Evolutionary conservation across 306 rosid genomes (phyloP), one percentile per base, ranked within the genome.

Genomic region (Fagus crenata): DNA sequence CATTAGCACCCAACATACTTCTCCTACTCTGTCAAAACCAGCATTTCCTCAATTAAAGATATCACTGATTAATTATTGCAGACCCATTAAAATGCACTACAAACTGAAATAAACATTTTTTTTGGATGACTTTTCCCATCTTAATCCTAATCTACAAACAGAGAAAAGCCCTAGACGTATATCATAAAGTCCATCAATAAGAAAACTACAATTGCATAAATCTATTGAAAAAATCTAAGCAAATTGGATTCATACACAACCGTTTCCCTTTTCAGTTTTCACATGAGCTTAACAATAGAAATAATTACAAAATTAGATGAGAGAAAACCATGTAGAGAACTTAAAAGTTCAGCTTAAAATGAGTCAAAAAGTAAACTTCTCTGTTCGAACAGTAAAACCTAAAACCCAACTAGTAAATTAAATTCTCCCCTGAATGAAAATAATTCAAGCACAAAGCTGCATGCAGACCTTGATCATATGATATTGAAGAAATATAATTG

Each of bases 381-480:
- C 51, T 51, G 65, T 77, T 77, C 78, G 69, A 69, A 83, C 40
- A 75, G 73, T 39, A 75, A 33, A 70, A 80, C 71, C 71, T 13
- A 81, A 70, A 58, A 72, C 76, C 77, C 74, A 53, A 60, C 41
- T 28, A 74, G 51, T 73, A 77, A 33, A 58, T 71, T 12, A 36
- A 70, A 35, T 40, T 0, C 31, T 49, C 73, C 74, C 73, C 60
- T 54, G 31, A 73, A 53, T 43, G 68, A 46, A 75, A 18, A 31
- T 54, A 70, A 22, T 71, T 56, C 74, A 51, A 77, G 54, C 17
- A 60, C 58, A 75, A 2, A 80, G 18, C 70, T 68, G 81, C 88
- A 85, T 83, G 90, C 84, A 86, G 53, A 80, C 72, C 79, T 60
- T 74, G 67, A 83, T 79, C 81, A 78, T 58, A 85, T 61, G 74